Evolutionary conservation across 139 green algal genomes (phyloP), one percentile per base, ranked within the genome.

Genomic region (Chlamydomonas incerta): DNA sequence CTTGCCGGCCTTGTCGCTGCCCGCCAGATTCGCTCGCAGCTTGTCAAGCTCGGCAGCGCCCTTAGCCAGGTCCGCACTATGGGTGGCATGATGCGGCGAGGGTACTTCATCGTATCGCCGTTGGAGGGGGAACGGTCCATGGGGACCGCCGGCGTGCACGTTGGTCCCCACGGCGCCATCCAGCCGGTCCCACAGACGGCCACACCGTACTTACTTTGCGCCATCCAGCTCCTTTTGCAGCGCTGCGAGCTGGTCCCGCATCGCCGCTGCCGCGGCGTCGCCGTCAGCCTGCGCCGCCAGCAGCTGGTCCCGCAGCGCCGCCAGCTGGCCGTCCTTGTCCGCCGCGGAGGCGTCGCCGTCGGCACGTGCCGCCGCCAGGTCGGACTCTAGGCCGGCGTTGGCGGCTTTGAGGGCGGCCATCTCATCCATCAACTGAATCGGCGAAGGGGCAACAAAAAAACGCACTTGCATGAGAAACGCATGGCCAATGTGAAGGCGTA

Each of bases 291-390:
- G 68, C 35, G 33, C 31, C 3, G 26, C 66, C 20, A 4, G 34
- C 46, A 67, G 47, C 26, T 84, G 46, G 29, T 52, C 33, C 46
- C 67, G n/a, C 77, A 58, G 34, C 34, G 23, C 29, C 11, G 63
- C 63, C 46, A 69, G 31, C 31, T 69, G 31, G 10, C 41, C 67
- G 21, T 50, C n/a, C 4, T 63, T 24, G 35, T 29, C 67, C 20
- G 34, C 68, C 52, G 55, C 68, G 0, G 80, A 55, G 13, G 13
- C 68, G 34, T 50, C 21, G 10, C 26, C 68, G 14, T 52, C 68
- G 28, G 50, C 33, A 8, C 60, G 35, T 33, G 67, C 74, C 9
- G 80, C 80, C 52, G 34, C 86, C 72, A 83, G 79, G 31, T 87
- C 80, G 52, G 55, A 52, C 66, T 90, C 70, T 65, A 77, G 29